Evolutionary conservation across 208 protist genomes (phyloP), one percentile per base, ranked within the genome.

Genomic region (Acanthamoeba lugdunensis): DNA sequence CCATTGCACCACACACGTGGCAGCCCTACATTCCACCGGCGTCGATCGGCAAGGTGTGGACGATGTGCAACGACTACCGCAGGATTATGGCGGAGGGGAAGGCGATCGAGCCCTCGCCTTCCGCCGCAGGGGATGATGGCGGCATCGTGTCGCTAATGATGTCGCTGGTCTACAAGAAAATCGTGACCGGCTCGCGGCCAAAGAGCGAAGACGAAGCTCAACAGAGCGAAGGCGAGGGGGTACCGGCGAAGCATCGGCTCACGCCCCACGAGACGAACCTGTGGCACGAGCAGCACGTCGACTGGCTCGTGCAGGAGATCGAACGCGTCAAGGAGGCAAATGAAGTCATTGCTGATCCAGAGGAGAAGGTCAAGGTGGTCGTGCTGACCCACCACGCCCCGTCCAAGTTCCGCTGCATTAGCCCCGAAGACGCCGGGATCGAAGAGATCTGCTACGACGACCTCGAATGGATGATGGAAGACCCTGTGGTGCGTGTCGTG

Each of bases 391-490:
- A 87, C n/a, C 79, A 87, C 28, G 79, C 79, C n/a, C 79, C 45
- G 28, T 63, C 79, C 79, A 63, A 63, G n/a, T 63, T 54, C 50
- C 18, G n/a, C 4, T 87, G 79, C 79, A 87, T 87, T 48, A 0
- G 3, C 16, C 79, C 79, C 28, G 50, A 54, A 1, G 50, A 30
- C 28, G 14, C 61, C 1, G n/a, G 41, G 5, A 8, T 87, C 6
- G n/a, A 87, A 28, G 50, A 63, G 45, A 87, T 87, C 41, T 45
- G 52, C 50, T 63, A 87, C 79, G 50, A 87, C n/a, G n/a, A 87
- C 11, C 79, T 87, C 25, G 79, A 87, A 9, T 87, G 79, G 79
- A 87, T 87, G 79, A 87, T 87, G 79, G 79, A 87, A 63, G 79
- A 87, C 25, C 79, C 79, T 63, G 28, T 79, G 18, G 18, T 48